A percentile compares a stretch with the other conserved stretches of the same genome.
Conservation (phyloP, 331 rosid species). For the Saraca asoca region DNA sequence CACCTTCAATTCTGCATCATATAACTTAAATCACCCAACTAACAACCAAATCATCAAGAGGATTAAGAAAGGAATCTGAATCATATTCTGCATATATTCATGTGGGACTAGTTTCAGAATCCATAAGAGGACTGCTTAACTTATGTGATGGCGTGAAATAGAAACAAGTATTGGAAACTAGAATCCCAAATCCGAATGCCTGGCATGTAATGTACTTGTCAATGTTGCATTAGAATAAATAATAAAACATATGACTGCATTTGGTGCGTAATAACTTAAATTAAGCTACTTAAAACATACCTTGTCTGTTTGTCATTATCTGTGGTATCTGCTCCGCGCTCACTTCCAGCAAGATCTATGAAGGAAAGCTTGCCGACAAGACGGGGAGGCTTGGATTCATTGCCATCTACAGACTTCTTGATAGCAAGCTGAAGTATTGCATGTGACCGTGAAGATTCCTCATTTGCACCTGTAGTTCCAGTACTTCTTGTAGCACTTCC, state of each 20-base stretch:
- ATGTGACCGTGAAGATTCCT: conserved; percentile 98
- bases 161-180: neutral
- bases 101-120: conserved; percentile 1
- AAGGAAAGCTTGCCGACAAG: conserved; percentile 92
- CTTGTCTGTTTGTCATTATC: conserved; percentile 97
- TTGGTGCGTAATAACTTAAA: conserved; percentile 2
- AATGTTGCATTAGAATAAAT: neutral
- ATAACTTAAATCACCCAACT: conserved; percentile 28
- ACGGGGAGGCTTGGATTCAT: conserved; percentile 90
- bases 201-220: neutral
- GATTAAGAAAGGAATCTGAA: conserved; percentile 5
- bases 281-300: conserved; percentile 44
- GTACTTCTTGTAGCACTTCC: conserved; percentile 94
- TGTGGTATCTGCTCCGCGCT: conserved; percentile 99
- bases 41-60: conserved; percentile 24
- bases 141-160: neutral
- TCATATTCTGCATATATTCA: neutral
- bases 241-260: conserved; percentile 1
- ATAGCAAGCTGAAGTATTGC: conserved; percentile 98
- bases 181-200: neutral
- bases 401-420: conserved; percentile 79
- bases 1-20: conserved; percentile 96
- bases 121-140: conserved; percentile 6
- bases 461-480: conserved; percentile 98
- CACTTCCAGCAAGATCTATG: conserved; percentile 99